Conservation (phyloP, 2,329 filamentous ascomycete species). For the Fusarium lateritium region DNA sequence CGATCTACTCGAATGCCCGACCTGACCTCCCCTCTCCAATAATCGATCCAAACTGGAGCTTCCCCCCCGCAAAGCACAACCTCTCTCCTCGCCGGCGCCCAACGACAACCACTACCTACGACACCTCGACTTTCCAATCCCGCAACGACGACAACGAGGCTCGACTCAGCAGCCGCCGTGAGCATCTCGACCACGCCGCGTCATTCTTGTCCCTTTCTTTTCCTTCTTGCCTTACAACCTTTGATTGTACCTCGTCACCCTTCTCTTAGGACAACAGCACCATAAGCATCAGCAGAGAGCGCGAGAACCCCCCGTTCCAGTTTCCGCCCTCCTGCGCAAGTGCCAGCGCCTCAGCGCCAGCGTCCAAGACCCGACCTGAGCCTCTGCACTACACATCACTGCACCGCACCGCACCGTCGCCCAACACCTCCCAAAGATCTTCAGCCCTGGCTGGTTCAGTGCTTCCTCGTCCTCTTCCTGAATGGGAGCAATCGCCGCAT, state of each 20-base stretch:
- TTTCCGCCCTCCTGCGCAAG: conserved; percentile 43
- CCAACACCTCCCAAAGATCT: conserved; percentile 43
- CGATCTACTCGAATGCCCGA: conserved; percentile 11
- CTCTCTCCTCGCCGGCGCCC: conserved; percentile 45
- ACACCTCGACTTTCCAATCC: conserved; percentile 38
- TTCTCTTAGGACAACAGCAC: conserved; percentile 22
- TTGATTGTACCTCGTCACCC: conserved; percentile 21
- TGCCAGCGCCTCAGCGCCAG: conserved; percentile 44
- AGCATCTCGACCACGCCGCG: conserved; percentile 43
- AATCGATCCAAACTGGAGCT: conserved; percentile 45
- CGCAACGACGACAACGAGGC: conserved; percentile 46
- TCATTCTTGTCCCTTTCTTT: conserved; percentile 33
- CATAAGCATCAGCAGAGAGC: conserved; percentile 40
- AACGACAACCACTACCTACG: conserved; percentile 42
- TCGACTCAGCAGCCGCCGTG: conserved; percentile 44
- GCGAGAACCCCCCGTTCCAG: conserved; percentile 27
- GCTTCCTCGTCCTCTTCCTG: conserved; percentile 42
- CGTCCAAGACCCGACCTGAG: conserved; percentile 31
- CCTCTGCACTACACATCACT: conserved; percentile 21
- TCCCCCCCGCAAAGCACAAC: conserved; percentile 50
- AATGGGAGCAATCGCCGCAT: conserved; percentile 45
- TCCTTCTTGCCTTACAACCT: conserved; percentile 19
- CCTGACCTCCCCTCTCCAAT: conserved; percentile 43
- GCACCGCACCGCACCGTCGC: conserved; percentile 33
- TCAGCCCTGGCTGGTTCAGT: conserved; percentile 52